Conservation (phyloP, 768 basidiomycete genomes). For the Psilocybe cubensis region DNA sequence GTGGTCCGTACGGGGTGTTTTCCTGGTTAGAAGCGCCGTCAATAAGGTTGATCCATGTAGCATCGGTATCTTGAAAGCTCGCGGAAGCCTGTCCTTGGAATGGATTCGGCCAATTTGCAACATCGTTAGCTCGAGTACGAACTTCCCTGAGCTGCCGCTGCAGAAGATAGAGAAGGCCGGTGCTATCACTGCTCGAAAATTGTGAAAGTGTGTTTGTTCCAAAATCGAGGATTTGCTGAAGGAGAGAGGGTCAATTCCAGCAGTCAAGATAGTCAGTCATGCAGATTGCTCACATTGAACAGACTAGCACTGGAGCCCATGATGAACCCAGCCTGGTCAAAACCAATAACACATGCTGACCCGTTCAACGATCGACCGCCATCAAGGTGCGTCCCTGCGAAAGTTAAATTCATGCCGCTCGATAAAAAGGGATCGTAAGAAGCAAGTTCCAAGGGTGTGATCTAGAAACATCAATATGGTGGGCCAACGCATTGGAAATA, state of each 20-base stretch:
- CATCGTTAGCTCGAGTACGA: slow-evolving; percentile 56
- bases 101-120: slow-evolving; percentile 73
- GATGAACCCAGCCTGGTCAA: slow-evolving; percentile 75
- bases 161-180: slow-evolving; percentile 52
- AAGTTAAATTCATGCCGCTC: slow-evolving; percentile 67
- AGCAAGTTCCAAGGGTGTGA: slow-evolving; percentile 69
- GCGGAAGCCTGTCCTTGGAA: slow-evolving; percentile 51
- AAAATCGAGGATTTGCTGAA: slow-evolving; percentile 54
- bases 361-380: slow-evolving; percentile 58
- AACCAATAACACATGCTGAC: slow-evolving; percentile 70
- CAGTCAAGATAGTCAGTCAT: not conserved
- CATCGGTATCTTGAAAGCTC: slow-evolving; percentile 57
- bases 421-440: slow-evolving; percentile 75
- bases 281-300: slow-evolving; percentile 50
- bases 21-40: slow-evolving; percentile 75
- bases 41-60: slow-evolving; percentile 61
- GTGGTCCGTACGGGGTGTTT: slow-evolving; percentile 70
- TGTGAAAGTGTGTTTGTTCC: slow-evolving; percentile 42
- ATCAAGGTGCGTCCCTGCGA: slow-evolving; percentile 65
- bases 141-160: slow-evolving; percentile 48
- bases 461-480: slow-evolving; percentile 33
- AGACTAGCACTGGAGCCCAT: slow-evolving; percentile 77
- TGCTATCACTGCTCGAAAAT: slow-evolving; percentile 37
- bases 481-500: not conserved
- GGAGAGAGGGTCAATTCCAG: not conserved